Evolutionary conservation across 2,329 filamentous ascomycete species (phyloP).

Genomic region (Hypoxylon sp.): DNA sequence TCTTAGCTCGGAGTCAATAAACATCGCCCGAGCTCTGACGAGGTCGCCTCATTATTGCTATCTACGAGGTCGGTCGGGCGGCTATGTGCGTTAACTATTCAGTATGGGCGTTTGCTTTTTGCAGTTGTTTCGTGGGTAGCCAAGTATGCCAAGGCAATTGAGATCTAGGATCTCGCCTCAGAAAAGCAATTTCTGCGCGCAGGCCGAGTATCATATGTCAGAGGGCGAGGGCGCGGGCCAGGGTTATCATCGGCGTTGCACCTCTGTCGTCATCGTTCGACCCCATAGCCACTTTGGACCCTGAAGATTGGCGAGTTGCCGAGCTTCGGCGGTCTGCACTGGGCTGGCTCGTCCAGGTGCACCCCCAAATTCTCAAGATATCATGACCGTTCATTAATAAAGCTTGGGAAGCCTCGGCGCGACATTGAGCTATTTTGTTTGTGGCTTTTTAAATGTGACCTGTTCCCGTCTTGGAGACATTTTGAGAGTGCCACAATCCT

Average conservation of each 20-base stretch:
- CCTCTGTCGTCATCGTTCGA: constrained; percentile 44
- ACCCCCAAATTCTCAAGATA: constrained; percentile 35
- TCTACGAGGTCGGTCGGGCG: constrained; percentile 5
- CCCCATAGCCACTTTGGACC: constrained; percentile 25
- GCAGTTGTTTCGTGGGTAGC: background rate
- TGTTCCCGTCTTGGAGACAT: constrained; percentile 13
- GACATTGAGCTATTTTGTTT: constrained; percentile 42
- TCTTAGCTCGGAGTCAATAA: constrained; percentile 39
- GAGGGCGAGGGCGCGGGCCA: constrained; percentile 6
- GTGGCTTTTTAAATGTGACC: constrained; percentile 33
- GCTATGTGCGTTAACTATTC: constrained; percentile 23
- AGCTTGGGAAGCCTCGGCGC: constrained; percentile 39
- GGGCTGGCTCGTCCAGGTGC: constrained; percentile 19
- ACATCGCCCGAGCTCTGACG: constrained; percentile 22
- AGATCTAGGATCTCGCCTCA: constrained; percentile 31
- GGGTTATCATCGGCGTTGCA: constrained; percentile 42
- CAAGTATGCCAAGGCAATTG: constrained; percentile 19
- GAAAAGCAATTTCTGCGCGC: background rate
- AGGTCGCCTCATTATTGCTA: constrained; percentile 27
- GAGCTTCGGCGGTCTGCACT: constrained; percentile 34
- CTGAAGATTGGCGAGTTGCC: constrained; percentile 12
- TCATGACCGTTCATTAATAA: constrained; percentile 40
- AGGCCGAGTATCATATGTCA: constrained; percentile 16
- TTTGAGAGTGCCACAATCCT: constrained; percentile 25
- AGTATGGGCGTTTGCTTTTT: constrained; percentile 25